Base-by-base conservation (phyloP, 225 moss, liverwort and hornwort species). In the Lunularia cruciata region DNA sequence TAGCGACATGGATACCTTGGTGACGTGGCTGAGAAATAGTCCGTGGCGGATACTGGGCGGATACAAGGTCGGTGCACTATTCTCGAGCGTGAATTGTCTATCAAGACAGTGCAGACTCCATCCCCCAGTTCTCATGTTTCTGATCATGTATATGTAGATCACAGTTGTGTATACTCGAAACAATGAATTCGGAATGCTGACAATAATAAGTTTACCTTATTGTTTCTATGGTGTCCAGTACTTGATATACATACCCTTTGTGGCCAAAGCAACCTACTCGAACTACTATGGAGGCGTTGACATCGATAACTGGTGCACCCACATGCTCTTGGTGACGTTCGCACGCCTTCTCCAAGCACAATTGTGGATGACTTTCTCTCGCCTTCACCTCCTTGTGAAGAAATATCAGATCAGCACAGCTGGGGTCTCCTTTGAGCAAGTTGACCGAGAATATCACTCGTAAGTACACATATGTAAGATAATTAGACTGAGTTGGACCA, bases 281-380 rank as follows among this genome's bases (percentile, higher is more conserved):
- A 86, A 83, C 42, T 47, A 65, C 0, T 78, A 85, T 3, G 92
- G 85, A 0, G 92, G 96, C 8, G 72, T 80, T n/a, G 92, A 90
- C 28, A 78, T 72, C 19, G 92, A 98, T 80, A 92, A 89, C 34
- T 95, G 89, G 88, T 88, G 92, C 55, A 78, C 85, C 26, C 94
- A 95, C 67, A 95, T 95, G 89, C 31, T 95, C 20, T 39, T 83
- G 33, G 78, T 25, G 0, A 79, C 84, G 1, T 32, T 45, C 0
- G 58, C 92, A 26, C 91, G 94, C 2, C 72, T 87, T 31, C 5
- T 85, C 31, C 84, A 80, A 14, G 85, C 72, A 14, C 91, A 92
- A 62, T 20, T 64, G 0, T 95, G 94, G 94, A 86, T 83, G 86
- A 83, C 79, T 60, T 40, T 85, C 13, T 91, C 91, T 18, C 75